Conservation (phyloP, 148 eudicot genomes). For the Gaultheria prostrata region DNA sequence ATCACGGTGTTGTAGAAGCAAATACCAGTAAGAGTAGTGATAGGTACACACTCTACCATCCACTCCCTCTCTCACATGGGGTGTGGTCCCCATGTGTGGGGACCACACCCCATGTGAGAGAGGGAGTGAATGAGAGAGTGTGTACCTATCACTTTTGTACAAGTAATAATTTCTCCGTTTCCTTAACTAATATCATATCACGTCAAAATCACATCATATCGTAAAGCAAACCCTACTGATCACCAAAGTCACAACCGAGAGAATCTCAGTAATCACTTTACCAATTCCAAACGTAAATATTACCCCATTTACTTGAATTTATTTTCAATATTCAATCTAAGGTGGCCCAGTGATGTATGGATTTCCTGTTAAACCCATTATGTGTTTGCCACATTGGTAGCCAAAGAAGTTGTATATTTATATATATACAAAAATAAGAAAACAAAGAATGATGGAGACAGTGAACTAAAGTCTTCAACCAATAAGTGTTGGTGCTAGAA, state of each 20-base stretch:
- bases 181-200: not conserved
- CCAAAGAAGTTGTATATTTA: not conserved
- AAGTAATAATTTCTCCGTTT: too few species aligned
- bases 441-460: not conserved
- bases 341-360: slow-evolving; percentile 3
- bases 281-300: not conserved
- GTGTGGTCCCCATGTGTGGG: too few species aligned
- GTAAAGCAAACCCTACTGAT: not conserved
- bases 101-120: too few species aligned
- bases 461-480: slow-evolving; percentile 14
- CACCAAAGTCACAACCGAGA: not conserved
- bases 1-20: too few species aligned
- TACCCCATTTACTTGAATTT: not conserved
- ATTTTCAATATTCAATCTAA: not conserved
- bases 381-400: slow-evolving; percentile 13
- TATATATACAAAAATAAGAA: not conserved
- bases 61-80: too few species aligned
- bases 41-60: too few species aligned
- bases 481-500: not conserved
- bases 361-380: not conserved
- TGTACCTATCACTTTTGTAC: too few species aligned
- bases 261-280: slow-evolving; percentile 5
- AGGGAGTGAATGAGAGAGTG: too few species aligned
- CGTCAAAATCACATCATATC: too few species aligned
- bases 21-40: too few species aligned